Conservation (phyloP, 305 asterid species). For the Solanum aculeatissimum region DNA sequence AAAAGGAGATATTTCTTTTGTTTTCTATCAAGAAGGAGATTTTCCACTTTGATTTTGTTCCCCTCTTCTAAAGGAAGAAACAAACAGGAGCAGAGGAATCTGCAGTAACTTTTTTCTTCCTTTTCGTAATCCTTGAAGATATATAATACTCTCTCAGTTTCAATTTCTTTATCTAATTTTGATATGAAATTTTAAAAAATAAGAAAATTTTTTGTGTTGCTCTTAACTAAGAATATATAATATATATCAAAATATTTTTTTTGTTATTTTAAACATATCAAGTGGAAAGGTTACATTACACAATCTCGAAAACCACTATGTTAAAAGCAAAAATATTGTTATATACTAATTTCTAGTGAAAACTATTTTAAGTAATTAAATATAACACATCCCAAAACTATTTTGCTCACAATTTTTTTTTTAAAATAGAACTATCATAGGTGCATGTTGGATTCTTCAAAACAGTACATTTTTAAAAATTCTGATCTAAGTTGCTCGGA, state of each 20-base stretch:
- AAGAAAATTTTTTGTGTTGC: neutral
- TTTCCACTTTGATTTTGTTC: neutral
- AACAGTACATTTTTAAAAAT: no score
- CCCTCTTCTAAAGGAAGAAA: neutral
- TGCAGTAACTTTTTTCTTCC: neutral
- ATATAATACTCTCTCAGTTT: neutral
- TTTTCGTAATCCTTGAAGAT: neutral
- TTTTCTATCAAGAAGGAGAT: neutral
- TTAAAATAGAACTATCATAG: no score
- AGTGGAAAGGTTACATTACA: neutral
- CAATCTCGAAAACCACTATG: neutral
- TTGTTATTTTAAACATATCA: neutral
- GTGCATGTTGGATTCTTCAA: no score
- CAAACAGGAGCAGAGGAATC: neutral
- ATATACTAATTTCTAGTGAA: neutral
- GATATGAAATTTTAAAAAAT: rapidly evolving
- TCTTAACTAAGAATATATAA: no score
- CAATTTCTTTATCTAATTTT: neutral
- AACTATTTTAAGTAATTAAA: neutral
- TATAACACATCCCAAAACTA: no score
- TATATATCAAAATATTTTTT: no score
- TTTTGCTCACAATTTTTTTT: no score
- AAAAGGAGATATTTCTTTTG: neutral
- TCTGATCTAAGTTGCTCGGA: no score
- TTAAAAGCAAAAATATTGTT: neutral